Evolutionary conservation across 225 moss, liverwort and hornwort species (phyloP).

Genomic region (Ulota crispa): DNA sequence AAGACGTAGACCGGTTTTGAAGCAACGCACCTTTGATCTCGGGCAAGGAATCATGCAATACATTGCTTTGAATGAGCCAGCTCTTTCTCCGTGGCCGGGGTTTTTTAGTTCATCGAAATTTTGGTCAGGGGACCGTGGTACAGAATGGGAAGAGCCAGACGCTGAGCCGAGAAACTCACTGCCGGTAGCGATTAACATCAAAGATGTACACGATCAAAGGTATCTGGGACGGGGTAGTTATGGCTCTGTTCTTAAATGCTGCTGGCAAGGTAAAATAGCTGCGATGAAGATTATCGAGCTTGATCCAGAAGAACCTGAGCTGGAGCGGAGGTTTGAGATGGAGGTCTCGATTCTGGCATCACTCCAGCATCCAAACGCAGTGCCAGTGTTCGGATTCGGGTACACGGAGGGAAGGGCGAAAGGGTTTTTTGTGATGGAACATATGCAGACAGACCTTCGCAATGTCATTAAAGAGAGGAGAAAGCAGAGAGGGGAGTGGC

Average conservation of each 20-base stretch:
- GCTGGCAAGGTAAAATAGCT: not conserved
- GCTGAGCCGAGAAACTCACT: not conserved
- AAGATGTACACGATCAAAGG: not conserved
- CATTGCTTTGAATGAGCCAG: not conserved
- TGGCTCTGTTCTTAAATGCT: not conserved
- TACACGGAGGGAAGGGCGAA: not conserved
- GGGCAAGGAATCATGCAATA: not conserved
- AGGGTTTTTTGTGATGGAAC: conserved; percentile 19
- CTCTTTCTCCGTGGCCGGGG: accelerated
- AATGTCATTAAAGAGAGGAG: not conserved
- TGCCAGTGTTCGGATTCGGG: conserved; percentile 3
- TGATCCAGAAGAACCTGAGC: too few relatives aligned
- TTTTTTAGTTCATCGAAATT: too few relatives aligned
- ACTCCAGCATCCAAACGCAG: not conserved
- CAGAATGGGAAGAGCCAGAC: not conserved
- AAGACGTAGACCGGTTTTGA: not conserved
- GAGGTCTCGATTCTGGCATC: conserved; percentile 3
- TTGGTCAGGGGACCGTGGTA: accelerated
- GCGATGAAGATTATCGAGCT: not conserved
- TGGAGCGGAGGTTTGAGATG: not conserved
- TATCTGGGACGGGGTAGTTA: accelerated
- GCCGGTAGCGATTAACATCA: not conserved
- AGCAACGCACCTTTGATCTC: not conserved
- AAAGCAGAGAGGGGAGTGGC: not conserved
- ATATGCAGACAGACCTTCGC: not conserved